Conservation (phyloP, 1,284 basidiomycete species). For the Quambalaria eucalypti region DNA sequence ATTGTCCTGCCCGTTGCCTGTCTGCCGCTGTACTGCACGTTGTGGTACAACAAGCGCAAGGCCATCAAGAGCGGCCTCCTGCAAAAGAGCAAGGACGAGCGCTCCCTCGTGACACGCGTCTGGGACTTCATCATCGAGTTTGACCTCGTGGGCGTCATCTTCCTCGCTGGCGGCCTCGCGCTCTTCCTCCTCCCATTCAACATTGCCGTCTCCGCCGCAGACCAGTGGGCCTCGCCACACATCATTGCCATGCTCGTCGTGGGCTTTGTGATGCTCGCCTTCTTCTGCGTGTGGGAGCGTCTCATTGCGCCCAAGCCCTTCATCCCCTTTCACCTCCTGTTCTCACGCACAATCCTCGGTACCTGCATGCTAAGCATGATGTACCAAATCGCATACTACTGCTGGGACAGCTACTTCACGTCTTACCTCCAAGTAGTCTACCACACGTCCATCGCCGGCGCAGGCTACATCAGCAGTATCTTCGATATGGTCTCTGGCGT, state of each 20-base stretch:
- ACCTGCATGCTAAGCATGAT: neutral
- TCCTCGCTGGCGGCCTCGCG: constrained; percentile 37
- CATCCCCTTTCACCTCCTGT: constrained; percentile 29
- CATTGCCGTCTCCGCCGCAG: constrained; percentile 18
- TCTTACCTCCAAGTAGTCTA: neutral
- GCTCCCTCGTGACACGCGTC: neutral
- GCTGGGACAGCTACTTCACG: neutral
- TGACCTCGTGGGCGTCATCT: constrained; percentile 22
- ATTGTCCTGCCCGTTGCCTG: neutral
- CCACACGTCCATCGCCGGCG: neutral
- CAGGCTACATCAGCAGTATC: neutral
- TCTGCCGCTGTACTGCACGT: neutral
- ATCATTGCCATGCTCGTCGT: constrained; percentile 42
- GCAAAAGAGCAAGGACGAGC: neutral
- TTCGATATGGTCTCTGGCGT: neutral
- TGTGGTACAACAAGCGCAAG: neutral
- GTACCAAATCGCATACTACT: neutral
- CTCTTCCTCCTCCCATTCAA: constrained; percentile 38
- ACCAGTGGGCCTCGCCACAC: constrained; percentile 32
- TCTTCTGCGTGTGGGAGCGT: constrained; percentile 25
- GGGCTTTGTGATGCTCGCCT: constrained; percentile 33
- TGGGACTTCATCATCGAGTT: neutral
- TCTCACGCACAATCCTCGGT: constrained; percentile 15
- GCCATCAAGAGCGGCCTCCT: neutral
- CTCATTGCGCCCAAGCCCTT: constrained; percentile 33